Conservation (phyloP, 441 rosid genomes). For the Codiaeum variegatum region DNA sequence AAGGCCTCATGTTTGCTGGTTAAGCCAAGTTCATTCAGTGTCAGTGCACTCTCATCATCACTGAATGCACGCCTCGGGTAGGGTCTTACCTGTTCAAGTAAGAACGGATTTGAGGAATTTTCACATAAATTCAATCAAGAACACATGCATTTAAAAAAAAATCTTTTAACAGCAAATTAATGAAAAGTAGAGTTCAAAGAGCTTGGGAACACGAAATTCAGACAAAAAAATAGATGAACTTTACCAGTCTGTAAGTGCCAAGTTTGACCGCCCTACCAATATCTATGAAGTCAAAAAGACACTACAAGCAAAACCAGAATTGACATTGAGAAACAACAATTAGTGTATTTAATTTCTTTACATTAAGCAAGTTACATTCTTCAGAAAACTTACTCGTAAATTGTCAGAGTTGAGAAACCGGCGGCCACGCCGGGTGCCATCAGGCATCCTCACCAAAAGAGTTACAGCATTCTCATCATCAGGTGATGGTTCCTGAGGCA, state of each 20-base stretch:
- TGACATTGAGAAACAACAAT: conserved; percentile 14
- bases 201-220: too few relatives aligned
- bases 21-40: conserved; percentile 81
- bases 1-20: conserved; percentile 93
- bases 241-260: conserved; percentile 86
- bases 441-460: conserved; percentile 91
- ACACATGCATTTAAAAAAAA: background rate
- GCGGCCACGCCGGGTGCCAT: conserved; percentile 85
- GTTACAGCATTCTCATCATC: conserved; percentile 81
- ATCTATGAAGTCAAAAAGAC: conserved; percentile 88
- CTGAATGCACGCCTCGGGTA: conserved; percentile 88
- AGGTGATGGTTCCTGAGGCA: conserved; percentile 77
- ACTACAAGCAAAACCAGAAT: conserved; percentile 44
- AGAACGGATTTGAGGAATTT: background rate
- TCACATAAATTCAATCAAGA: background rate
- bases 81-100: conserved; percentile 83
- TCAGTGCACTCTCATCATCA: conserved; percentile 55
- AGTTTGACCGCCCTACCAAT: conserved; percentile 80
- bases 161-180: background rate
- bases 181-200: background rate
- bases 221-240: background rate
- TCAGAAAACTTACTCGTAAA: conserved; percentile 51
- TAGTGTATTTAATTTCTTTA: conserved; percentile 1
- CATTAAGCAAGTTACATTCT: background rate
- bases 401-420: conserved; percentile 76